Conservation (phyloP, 1,284 basidiomycete species). For the Polyporus tsugae region DNA sequence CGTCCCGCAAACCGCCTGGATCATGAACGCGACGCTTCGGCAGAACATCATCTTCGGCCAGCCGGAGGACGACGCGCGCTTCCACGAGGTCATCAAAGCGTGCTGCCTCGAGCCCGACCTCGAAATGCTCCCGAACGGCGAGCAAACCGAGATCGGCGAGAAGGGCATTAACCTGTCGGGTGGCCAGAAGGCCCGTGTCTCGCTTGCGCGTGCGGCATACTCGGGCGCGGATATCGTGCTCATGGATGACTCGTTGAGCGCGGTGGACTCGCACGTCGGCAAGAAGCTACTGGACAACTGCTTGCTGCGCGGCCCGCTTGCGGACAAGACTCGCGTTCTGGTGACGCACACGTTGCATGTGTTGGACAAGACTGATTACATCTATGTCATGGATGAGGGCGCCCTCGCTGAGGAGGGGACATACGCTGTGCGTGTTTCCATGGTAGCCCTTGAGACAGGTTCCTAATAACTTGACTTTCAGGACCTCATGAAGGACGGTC, state of each 20-base stretch:
- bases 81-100: conserved; percentile 62
- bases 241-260: conserved; percentile 77
- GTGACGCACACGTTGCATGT: conserved; percentile 82
- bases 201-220: conserved; percentile 83
- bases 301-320: conserved; percentile 63
- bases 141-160: conserved; percentile 86
- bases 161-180: conserved; percentile 78
- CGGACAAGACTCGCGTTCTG: conserved; percentile 72
- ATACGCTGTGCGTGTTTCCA: conserved; percentile 51
- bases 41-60: conserved; percentile 76
- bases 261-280: conserved; percentile 78
- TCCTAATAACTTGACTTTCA: conserved; percentile 31
- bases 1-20: conserved; percentile 83
- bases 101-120: conserved; percentile 75
- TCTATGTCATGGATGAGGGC: conserved; percentile 81
- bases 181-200: conserved; percentile 73
- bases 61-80: conserved; percentile 62
- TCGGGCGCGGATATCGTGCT: conserved; percentile 77
- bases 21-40: conserved; percentile 76
- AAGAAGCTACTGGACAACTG: conserved; percentile 69
- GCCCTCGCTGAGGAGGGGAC: conserved; percentile 70
- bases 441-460: background rate
- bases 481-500: conserved; percentile 60
- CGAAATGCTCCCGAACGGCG: conserved; percentile 69
- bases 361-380: conserved; percentile 71